Evolutionary conservation across 257 asterid species (phyloP), one percentile per base, ranked within the genome.

Genomic region (Rauvolfia tetraphylla): DNA sequence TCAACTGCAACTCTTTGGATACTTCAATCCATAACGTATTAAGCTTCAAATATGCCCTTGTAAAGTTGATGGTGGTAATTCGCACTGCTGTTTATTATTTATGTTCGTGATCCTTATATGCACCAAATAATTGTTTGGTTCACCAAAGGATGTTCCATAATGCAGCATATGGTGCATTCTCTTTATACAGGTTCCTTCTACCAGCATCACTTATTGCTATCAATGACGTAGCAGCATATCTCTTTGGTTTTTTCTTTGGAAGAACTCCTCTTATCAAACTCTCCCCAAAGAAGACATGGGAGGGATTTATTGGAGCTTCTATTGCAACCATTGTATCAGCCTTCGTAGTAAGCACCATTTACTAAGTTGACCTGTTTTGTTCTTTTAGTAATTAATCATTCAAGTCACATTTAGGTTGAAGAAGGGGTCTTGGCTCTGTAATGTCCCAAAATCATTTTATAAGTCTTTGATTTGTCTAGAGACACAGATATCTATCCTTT

Each of bases 221-320:
- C 80, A 90, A 90, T 46, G 91, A 90, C 22, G 85, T 87, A n/a
- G 86, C 90, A 58, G 93, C 96, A 38, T 88, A 90, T 75, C 38
- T 90, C 36, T 90, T 88, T 66, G 93, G 91, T 29, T 90, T 90
- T 83, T 90, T 87, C 84, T 88, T 88, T 46, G 96, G 96, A 41
- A 87, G 79, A 80, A 90, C 96, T 4, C 96, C 93, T 33, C 75
- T 90, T 33, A 90, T 90, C 86, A 85, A 90, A 77, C 82, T 90
- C 68, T 88, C 96, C 61, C 93, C 96, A 1, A 90, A 88, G 85
- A 90, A 88, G 84, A 90, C 96, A 42, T 85, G 96, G 93, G 96
- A 90, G 82, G 96, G 96, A 51, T 90, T 88, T 57, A 83, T 90
- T 48, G 96, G 93, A 77, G 96, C 87, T 73, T 90, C 93, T 31